Percentiles rank a stretch among this genome's conserved stretches.
These are phyloP conservation scores for Clonostachys solani DNA, from an alignment of 2,329 filamentous ascomycete species.

Conservation along the genomic window DNA sequence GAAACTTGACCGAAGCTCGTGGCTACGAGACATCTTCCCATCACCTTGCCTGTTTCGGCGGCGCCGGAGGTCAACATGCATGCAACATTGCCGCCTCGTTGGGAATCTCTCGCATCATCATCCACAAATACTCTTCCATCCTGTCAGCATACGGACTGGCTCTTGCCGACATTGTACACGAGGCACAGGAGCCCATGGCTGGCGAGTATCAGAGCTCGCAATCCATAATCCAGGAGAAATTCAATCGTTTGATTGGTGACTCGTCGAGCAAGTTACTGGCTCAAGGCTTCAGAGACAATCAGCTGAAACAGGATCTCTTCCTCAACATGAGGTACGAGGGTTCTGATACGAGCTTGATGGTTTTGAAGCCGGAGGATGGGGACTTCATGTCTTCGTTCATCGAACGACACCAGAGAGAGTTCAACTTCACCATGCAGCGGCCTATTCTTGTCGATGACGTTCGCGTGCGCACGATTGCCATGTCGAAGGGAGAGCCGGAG, in stretches of 20 bases:
- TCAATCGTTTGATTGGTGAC: neutral
- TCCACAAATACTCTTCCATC: slow-evolving; percentile 39
- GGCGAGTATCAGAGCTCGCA: slow-evolving; percentile 12
- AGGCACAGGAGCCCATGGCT: slow-evolving; percentile 29
- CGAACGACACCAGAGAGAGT: slow-evolving; percentile 28
- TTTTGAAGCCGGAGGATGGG: slow-evolving; percentile 27
- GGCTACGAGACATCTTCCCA: slow-evolving; percentile 27
- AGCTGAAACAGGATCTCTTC: slow-evolving; percentile 22
- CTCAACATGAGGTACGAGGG: slow-evolving; percentile 31
- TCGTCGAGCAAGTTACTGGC: neutral
- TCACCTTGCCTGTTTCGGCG: slow-evolving; percentile 28
- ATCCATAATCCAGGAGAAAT: slow-evolving; percentile 6
- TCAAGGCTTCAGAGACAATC: slow-evolving; percentile 25
- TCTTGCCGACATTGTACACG: slow-evolving; percentile 37
- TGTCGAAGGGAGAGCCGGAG: neutral
- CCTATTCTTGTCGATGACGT: slow-evolving; percentile 30
- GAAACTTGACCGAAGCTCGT: slow-evolving; percentile 25
- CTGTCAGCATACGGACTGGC: slow-evolving; percentile 42
- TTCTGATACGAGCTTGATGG: slow-evolving; percentile 42
- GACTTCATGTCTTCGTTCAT: slow-evolving; percentile 29
- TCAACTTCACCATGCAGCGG: slow-evolving; percentile 29
- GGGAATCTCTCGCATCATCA: slow-evolving; percentile 33
- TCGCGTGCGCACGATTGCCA: neutral
- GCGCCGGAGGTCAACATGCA: slow-evolving; percentile 37
- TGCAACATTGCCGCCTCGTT: slow-evolving; percentile 35